A percentile compares a stretch with the other conserved stretches of the same genome.
Evolutionary conservation across 1,284 basidiomycete species (phyloP).

Genomic region (Cryptococcus floricola): DNA sequence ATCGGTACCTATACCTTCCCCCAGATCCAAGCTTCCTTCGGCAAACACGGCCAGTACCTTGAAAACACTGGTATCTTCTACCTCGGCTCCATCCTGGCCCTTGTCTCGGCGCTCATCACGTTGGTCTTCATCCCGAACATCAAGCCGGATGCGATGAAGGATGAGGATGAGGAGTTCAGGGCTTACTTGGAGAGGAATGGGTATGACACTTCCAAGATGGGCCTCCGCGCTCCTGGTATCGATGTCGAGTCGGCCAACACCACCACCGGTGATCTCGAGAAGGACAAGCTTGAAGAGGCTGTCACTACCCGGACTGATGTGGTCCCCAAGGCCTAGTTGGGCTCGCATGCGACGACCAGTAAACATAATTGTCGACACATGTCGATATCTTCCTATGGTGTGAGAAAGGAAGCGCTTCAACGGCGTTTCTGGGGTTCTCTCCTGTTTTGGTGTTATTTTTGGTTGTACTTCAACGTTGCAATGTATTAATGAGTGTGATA

Average conservation of each 20-base stretch:
- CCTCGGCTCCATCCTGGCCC: slow-evolving; percentile 59
- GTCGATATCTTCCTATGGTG: not conserved
- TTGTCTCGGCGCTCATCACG: slow-evolving; percentile 71
- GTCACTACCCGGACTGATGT: too few species aligned
- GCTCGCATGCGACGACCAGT: too few species aligned
- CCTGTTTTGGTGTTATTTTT: not conserved
- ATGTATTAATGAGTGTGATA: not conserved
- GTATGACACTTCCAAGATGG: slow-evolving; percentile 60
- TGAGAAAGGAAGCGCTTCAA: slow-evolving; percentile 1
- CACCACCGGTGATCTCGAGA: not conserved
- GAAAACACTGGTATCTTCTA: slow-evolving; percentile 42
- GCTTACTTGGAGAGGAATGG: slow-evolving; percentile 70
- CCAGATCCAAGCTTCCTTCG: slow-evolving; percentile 57
- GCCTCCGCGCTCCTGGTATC: slow-evolving; percentile 16
- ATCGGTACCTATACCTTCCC: slow-evolving; percentile 71
- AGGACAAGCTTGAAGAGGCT: slow-evolving; percentile 1
- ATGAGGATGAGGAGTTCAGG: slow-evolving; percentile 73
- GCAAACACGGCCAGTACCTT: slow-evolving; percentile 23
- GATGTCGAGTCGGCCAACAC: slow-evolving; percentile 12
- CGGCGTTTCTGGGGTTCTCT: slow-evolving; percentile 8
- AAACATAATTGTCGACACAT: too few species aligned
- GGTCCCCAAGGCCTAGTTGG: too few species aligned
- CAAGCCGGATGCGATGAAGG: slow-evolving; percentile 69
- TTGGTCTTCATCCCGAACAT: slow-evolving; percentile 72
- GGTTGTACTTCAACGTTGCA: slow-evolving; percentile 3